Evolutionary conservation across 1,284 basidiomycete species (phyloP), one percentile per base, ranked within the genome.

Genomic region (Boletellus sp.): DNA sequence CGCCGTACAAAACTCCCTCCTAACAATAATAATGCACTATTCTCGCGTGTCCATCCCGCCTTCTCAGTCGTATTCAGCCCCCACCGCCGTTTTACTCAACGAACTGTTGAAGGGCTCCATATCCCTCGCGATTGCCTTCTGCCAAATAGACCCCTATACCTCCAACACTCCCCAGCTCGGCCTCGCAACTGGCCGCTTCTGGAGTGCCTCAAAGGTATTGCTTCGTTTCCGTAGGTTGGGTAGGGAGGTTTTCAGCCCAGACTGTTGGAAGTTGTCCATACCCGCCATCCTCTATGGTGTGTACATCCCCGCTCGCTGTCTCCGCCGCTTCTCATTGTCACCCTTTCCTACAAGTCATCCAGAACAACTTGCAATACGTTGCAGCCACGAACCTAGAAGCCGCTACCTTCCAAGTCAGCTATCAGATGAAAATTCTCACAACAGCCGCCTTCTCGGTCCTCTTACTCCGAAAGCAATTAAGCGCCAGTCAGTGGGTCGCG

Each of bases 341-440:
- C 15, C 24, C 44, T 22, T 48, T 39, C 26, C 54, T 28, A 45
- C 51, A 55, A 76, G 93, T 96, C 62, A 83, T 96, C 53, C 95
- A 98, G 74, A 97, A 97, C 77, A 94, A 93, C 70, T 78, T 98
- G 38, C 95, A 97, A 70, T 97, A 93, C 71, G 88, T 96, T 53
- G 95, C 95, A 15, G 89, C 91, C 22, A 87, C 89, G 51, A 97
- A 97, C 68, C 80, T 98, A 53, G 91, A 93, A 54, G 93, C 92
- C 19, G 93, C 95, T 13, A 95, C 94, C 18, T 98, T 97, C 74
- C 91, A 93, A 69, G 91, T 95, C 64, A 92, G 89, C 50, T 96
- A 96, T 71, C 93, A 96, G 71, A 94, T 95, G 91, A 96, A 97
- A 76, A 97, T 98, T 62, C 83, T 98, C 56, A 97, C 95, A 26